Evolutionary conservation across 345 rosid species (phyloP).

Genomic region (Populus tremula): DNA sequence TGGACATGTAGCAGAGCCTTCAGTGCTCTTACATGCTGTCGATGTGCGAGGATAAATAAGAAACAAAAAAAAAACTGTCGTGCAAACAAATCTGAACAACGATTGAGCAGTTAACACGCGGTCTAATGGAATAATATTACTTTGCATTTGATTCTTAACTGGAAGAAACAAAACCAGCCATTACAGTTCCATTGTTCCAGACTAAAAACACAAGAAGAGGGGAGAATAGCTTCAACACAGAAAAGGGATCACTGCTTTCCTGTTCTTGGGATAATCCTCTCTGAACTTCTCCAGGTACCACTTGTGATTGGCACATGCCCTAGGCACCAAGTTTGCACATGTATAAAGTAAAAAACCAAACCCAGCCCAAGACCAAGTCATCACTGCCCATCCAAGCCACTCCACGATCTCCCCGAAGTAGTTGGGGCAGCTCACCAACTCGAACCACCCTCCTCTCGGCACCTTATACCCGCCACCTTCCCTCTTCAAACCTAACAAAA

Average conservation of each 20-base stretch:
- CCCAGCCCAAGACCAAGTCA: constrained; percentile 71
- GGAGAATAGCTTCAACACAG: too few species aligned
- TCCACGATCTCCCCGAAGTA: constrained; percentile 87
- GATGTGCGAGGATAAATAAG: too few species aligned
- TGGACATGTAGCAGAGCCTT: too few species aligned
- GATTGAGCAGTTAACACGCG: too few species aligned
- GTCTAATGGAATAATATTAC: too few species aligned
- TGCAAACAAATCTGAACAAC: too few species aligned
- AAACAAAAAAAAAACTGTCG: too few species aligned
- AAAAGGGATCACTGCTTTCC: constrained; percentile 80
- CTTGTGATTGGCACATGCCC: constrained; percentile 59
- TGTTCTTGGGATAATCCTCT: constrained; percentile 61
- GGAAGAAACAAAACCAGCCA: too few species aligned
- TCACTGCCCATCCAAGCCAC: constrained; percentile 87
- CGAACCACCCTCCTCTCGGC: constrained; percentile 81
- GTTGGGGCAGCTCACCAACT: constrained; percentile 81
- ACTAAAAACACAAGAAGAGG: too few species aligned
- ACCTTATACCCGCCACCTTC: constrained; percentile 66
- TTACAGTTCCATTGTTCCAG: too few species aligned
- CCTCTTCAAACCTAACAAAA: constrained; percentile 60
- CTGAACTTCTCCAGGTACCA: constrained; percentile 79
- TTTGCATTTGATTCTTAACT: too few species aligned
- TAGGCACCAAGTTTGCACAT: constrained; percentile 72
- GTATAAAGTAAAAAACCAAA: constrained; percentile 72
- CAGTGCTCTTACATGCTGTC: too few species aligned